A percentile compares a stretch with the other conserved stretches of the same genome.
phyloP scores from a whole-genome alignment of 768 basidiomycete genomes.

The Boletus bicolor region DNA sequence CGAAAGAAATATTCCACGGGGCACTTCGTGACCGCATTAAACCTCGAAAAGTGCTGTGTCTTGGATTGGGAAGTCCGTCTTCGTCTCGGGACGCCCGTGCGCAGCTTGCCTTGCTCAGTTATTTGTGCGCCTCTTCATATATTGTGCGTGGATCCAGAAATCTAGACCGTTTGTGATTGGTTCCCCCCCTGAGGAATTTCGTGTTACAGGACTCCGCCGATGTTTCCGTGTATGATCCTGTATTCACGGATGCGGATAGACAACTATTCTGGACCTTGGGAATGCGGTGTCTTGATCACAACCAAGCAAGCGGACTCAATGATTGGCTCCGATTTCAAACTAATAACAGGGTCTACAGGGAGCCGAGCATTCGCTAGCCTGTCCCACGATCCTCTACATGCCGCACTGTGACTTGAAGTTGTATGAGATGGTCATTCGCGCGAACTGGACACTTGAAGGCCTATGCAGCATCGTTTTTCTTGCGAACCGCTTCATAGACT shows the following conservation, averaged over 20 bases:
- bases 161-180: constrained; percentile 13
- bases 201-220: constrained; percentile 41
- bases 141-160: constrained; percentile 49
- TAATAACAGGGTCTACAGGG: constrained; percentile 27
- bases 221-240: constrained; percentile 66
- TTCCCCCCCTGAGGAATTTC: constrained; percentile 2
- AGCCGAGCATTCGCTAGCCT: constrained; percentile 28
- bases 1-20: constrained; percentile 36
- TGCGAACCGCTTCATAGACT: constrained; percentile 64
- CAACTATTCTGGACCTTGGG: constrained; percentile 43
- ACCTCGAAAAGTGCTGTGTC: constrained; percentile 50
- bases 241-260: constrained; percentile 62
- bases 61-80: constrained; percentile 73
- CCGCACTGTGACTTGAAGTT: constrained; percentile 74
- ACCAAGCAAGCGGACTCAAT: constrained; percentile 46
- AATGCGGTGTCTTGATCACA: constrained; percentile 38
- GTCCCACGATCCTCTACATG: constrained; percentile 70
- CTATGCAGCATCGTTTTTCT: constrained; percentile 53
- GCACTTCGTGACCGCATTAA: constrained; percentile 28
- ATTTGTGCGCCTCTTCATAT: constrained; percentile 47
- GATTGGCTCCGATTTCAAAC: constrained; percentile 1
- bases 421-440: constrained; percentile 61
- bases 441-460: constrained; percentile 52
- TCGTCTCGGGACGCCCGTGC: constrained; percentile 57
- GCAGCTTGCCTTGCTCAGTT: constrained; percentile 66